Base-by-base conservation (phyloP, 148 eudicot species). In the Simmondsia chinensis region DNA sequence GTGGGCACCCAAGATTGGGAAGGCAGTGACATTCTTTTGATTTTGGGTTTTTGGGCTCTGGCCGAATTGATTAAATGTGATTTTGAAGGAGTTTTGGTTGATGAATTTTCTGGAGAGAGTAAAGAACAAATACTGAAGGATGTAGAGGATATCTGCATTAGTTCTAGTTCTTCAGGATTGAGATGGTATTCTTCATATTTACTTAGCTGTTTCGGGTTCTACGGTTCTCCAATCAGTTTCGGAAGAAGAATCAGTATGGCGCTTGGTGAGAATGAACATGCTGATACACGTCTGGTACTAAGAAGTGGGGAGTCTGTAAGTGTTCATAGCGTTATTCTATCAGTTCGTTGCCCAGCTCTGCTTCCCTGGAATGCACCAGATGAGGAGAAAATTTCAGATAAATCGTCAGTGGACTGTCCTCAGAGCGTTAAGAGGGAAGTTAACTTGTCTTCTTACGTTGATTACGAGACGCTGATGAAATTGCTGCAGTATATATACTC, bases 181-280 rank as follows among this genome's bases (percentile, higher is more conserved):
- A 80, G 65, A 69, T 75, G 84, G 86, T 81, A 75, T 55, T 76
- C 77, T 29, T 77, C 87, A 9, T 78, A 70, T 52, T 48, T 81
- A 55, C 91, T 89, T 57, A 63, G 82, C 43, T 61, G 50, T 67
- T 52, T 77, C 40, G 94, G 87, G 11, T 20, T 39, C 14, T 88
- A 65, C 54, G 97, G 97, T 20, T 77, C 80, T 39, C 79, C 94
- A 25, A 70, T 54, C 66, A 66, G 73, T 65, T 61, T 80, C 33
- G 84, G 91, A 9, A 57, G 52, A 43, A 71, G 64, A 40, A 61
- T 77, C 23, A 72, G 52, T 39, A 60, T 66, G 48, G 51, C 53
- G 50, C 66, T 75, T 47, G 46, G 65, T 49, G 77, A 71, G 51
- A 61, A 60, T 23, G 84, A 77, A 33, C 26, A 51, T 34, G 58